A percentile compares a stretch with the other conserved stretches of the same genome.
Conservation (phyloP, 2,329 filamentous ascomycete genomes). For the Blumeria hordei region DNA sequence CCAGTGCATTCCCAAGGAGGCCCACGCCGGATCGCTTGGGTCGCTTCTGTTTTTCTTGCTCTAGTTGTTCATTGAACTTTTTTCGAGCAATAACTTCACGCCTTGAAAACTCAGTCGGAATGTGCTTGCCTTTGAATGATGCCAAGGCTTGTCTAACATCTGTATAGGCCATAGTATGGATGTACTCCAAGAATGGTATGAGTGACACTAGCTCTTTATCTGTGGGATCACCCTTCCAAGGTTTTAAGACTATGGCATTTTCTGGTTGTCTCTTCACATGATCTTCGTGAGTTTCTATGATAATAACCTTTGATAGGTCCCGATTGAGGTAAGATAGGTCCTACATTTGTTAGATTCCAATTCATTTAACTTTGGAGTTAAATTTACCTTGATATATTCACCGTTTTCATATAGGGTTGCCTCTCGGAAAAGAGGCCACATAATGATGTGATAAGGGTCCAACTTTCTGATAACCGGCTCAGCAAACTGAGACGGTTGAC, state of each 20-base stretch:
- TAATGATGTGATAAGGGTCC: constrained; percentile 83
- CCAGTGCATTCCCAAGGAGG: constrained; percentile 46
- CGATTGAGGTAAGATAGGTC: constrained; percentile 96
- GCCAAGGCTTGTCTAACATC: constrained; percentile 72
- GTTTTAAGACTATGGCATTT: constrained; percentile 76
- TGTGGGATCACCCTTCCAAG: constrained; percentile 64
- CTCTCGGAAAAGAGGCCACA: constrained; percentile 85
- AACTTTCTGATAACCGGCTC: constrained; percentile 81
- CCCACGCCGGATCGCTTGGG: constrained; percentile 38
- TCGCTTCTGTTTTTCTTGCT: constrained; percentile 38
- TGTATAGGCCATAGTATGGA: constrained; percentile 75
- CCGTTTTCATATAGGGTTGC: constrained; percentile 94
- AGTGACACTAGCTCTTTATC: constrained; percentile 72
- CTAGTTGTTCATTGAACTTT: constrained; percentile 60
- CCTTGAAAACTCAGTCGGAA: constrained; percentile 71
- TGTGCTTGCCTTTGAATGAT: constrained; percentile 72
- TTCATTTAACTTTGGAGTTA: neutral
- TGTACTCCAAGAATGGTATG: constrained; percentile 93
- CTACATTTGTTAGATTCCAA: constrained; percentile 20
- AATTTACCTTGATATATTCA: constrained; percentile 70
- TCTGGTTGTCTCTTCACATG: constrained; percentile 85
- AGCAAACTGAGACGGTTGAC: constrained; percentile 57
- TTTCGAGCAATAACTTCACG: constrained; percentile 68
- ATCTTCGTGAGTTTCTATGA: constrained; percentile 64
- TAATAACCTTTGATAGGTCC: constrained; percentile 80